These are phyloP conservation scores for Zoysia japonica DNA, from an alignment of 176 grass and related monocot genomes.

Conservation along the genomic window DNA sequence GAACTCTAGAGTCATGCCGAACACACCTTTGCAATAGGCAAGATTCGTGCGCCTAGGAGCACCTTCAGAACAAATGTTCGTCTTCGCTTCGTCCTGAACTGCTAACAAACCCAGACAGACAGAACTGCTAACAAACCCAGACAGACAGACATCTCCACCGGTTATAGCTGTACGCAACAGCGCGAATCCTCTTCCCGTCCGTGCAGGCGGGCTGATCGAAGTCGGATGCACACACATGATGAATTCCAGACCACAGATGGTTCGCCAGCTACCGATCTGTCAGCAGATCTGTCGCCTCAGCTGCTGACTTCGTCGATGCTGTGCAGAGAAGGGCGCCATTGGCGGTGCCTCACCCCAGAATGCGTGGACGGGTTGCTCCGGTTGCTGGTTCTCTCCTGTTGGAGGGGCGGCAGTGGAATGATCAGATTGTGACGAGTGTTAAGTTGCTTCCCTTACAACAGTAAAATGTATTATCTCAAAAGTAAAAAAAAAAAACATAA, in stretches of 20 bases:
- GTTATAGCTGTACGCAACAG: not conserved
- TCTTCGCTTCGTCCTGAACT: too few relatives aligned
- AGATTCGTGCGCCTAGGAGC: too few relatives aligned
- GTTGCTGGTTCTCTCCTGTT: conserved; percentile 43
- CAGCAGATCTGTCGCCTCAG: not conserved
- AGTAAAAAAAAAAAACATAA: not conserved
- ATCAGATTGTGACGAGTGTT: not conserved
- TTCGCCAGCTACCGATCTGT: not conserved
- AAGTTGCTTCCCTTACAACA: not conserved
- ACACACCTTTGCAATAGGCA: too few relatives aligned
- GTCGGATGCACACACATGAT: conserved; percentile 4
- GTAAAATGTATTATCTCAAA: not conserved
- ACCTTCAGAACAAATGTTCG: not conserved
- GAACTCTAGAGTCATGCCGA: too few relatives aligned
- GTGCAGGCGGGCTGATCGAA: not conserved
- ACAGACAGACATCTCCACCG: not conserved
- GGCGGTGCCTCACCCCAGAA: conserved; percentile 45
- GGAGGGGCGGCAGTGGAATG: conserved; percentile 35
- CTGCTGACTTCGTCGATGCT: conserved; percentile 73
- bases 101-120: not conserved
- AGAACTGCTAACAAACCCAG: too few relatives aligned
- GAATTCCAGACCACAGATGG: not conserved
- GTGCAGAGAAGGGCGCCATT: conserved; percentile 81
- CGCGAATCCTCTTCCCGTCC: not conserved
- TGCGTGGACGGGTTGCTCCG: conserved; percentile 16